Evolutionary conservation across 495 filamentous ascomycete genomes (phyloP), one percentile per base, ranked within the genome.

Genomic region (Trichoderma reesei): DNA sequence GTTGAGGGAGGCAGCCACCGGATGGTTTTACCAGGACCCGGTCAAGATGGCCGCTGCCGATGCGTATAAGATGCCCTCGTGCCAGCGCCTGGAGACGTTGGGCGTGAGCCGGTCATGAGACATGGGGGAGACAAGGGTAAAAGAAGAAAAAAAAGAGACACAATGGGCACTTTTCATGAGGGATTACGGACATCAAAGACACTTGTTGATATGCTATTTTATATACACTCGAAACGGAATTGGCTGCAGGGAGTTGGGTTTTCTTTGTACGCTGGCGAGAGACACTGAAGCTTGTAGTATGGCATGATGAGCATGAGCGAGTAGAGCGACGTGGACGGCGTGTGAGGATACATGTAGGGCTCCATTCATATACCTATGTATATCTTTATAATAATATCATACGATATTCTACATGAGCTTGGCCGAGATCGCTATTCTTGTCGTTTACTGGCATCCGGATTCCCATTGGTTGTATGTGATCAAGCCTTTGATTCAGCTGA

Each of bases 21-120:
- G 94, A 13, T 96, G 90, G 89, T 92, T 98, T 69, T 90, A 83
- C 75, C 82, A 81, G 46, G 91, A 96, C 72, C 76, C 80, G 41
- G 86, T 86, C 62, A 90, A 90, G 80, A 84, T 96, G 86, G 74
- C 73, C 62, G 63, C 76, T 41, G 79, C 79, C 1, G 70, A 73
- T 1, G 63, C 68, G 3, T 78, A 70, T 42, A 69, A 77, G 56
- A 78, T 74, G 75, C 67, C 68, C 6, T 68, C 71, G 4, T 82
- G 79, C 65, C 66, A 68, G 56, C 71, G 77, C 46, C 65, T 80
- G 64, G 70, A 75, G 37, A 67, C 56, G 48, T 41, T 74, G 62
- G 38, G 44, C n/a, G 41, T 65, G 38, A 36, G 54, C 31, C 51
- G 63, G 38, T 39, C 38, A 37, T 56, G 36, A 46, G 26, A 26